Conservation (phyloP, 1,284 basidiomycete species). For the Grifola frondosa region DNA sequence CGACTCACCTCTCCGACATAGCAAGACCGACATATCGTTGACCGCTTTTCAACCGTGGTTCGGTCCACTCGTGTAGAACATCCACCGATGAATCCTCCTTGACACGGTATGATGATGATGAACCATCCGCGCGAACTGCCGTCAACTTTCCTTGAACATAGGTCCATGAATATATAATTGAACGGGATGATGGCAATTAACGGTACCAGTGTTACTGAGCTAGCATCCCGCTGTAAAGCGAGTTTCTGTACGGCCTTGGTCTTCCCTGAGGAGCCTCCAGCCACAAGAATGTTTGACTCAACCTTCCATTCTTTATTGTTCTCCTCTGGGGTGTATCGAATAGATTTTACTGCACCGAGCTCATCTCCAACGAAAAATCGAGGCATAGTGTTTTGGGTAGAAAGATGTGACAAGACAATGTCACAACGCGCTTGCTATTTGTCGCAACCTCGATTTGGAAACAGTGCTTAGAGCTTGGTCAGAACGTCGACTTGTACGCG, state of each 20-base stretch:
- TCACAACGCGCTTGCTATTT: conserved; percentile 7
- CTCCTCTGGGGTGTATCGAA: conserved; percentile 39
- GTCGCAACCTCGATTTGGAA: too few relatives aligned
- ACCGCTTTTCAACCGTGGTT: conserved; percentile 51
- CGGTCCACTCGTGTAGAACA: conserved; percentile 55
- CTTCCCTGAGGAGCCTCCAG: conserved; percentile 34
- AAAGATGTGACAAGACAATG: neutral
- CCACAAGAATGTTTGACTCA: conserved; percentile 35
- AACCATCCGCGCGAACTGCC: conserved; percentile 61
- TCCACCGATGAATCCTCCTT: conserved; percentile 41
- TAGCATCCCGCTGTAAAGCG: conserved; percentile 22
- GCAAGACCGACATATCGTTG: conserved; percentile 63
- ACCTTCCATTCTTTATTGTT: conserved; percentile 28
- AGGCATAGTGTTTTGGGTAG: conserved; percentile 43
- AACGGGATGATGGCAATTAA: neutral
- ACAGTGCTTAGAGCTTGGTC: too few relatives aligned
- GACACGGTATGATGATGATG: conserved; percentile 43
- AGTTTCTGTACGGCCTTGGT: conserved; percentile 43
- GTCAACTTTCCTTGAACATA: conserved; percentile 50
- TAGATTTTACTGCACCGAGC: conserved; percentile 66
- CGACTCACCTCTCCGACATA: conserved; percentile 43
- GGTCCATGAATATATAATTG: conserved; percentile 7
- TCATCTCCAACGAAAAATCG: conserved; percentile 72
- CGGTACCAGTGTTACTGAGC: conserved; percentile 24
- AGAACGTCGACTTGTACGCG: conserved; percentile 5